Conservation (phyloP, 1,284 basidiomycete species). For the Ceratobasidium sp. region DNA sequence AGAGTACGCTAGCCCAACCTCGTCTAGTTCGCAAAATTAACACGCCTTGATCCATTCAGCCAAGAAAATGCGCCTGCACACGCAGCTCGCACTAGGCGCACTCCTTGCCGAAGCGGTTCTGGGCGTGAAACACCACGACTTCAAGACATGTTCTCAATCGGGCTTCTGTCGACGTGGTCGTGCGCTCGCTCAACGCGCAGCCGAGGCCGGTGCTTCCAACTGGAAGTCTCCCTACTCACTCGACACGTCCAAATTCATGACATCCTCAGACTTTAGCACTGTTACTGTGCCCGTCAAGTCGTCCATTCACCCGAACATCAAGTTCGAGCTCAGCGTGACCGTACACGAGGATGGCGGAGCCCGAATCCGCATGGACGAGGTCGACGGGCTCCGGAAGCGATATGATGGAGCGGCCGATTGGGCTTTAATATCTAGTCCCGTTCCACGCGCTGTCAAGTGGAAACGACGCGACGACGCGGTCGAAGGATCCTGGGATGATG, state of each 20-base stretch:
- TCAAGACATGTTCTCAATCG: conserved; percentile 89
- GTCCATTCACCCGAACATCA: conserved; percentile 79
- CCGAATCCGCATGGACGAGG: conserved; percentile 85
- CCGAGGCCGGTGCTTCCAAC: conserved; percentile 55
- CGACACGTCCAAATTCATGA: conserved; percentile 60
- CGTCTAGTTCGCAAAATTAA: neutral
- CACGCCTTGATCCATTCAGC: conserved; percentile 17
- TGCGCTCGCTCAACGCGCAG: conserved; percentile 74
- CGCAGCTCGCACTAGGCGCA: conserved; percentile 37
- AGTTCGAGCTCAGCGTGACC: conserved; percentile 80
- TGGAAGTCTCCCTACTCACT: conserved; percentile 89
- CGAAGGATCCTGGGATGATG: conserved; percentile 65
- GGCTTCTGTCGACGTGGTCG: conserved; percentile 91
- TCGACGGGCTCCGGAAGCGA: conserved; percentile 74
- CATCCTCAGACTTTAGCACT: conserved; percentile 61
- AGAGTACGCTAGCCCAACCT: neutral
- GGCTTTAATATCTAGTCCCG: conserved; percentile 78
- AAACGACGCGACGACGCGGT: conserved; percentile 65
- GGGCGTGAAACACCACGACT: conserved; percentile 70
- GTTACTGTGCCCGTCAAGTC: conserved; percentile 78
- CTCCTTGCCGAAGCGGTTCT: conserved; percentile 40
- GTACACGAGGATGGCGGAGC: conserved; percentile 86
- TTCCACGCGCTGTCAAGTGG: conserved; percentile 63
- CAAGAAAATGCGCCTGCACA: conserved; percentile 30
- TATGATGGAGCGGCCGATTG: conserved; percentile 91